Evolutionary conservation across 345 rosid species (phyloP).

Genomic region (Eucalyptus tenuipes): DNA sequence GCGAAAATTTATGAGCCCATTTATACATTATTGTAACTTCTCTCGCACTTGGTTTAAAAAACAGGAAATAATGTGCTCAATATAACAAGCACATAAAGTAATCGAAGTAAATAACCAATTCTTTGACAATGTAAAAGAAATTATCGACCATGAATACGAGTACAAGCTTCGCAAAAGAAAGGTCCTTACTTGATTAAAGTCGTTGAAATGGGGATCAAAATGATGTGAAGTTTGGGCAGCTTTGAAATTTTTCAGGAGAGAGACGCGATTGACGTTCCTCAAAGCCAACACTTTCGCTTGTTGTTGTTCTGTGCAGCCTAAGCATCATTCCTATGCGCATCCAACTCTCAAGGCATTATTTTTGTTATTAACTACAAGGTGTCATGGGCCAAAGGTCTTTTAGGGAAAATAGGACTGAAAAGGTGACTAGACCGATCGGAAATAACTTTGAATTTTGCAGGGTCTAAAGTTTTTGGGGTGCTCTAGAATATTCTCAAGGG

Average conservation of each 20-base stretch:
- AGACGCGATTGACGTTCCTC: background rate
- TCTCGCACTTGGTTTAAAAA: background rate
- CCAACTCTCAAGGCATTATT: background rate
- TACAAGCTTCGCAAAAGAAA: background rate
- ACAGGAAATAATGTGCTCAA: background rate
- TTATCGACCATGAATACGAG: rapidly evolving
- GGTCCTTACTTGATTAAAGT: background rate
- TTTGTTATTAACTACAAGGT: rapidly evolving
- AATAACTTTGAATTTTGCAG: background rate
- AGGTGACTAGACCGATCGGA: rapidly evolving
- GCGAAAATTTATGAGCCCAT: background rate
- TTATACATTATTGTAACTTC: background rate
- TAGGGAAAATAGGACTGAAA: background rate
- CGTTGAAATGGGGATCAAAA: background rate
- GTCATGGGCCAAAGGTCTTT: background rate
- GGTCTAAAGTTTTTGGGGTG: background rate
- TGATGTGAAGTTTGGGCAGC: background rate
- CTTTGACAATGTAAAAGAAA: background rate
- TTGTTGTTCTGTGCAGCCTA: background rate
- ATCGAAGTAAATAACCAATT: background rate
- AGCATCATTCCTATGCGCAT: background rate
- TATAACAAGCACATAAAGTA: background rate
- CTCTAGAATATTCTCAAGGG: background rate
- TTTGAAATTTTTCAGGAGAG: background rate
- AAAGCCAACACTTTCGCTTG: background rate